Conservation (phyloP, 306 rosid genomes). For the Quercus bicolor region DNA sequence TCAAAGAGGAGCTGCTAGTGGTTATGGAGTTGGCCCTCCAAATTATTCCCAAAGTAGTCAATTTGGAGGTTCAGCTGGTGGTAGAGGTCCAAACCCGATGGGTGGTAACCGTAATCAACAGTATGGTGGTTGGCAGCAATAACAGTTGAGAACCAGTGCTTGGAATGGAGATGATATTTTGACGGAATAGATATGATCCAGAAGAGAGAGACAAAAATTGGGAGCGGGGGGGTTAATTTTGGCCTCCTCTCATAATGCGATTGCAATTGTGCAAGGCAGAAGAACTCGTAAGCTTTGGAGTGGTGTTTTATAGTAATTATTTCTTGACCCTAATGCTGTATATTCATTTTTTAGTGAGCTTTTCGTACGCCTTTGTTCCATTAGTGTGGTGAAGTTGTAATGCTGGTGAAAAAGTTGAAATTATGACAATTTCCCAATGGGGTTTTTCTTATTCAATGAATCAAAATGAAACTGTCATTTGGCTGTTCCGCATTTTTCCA, state of each 20-base stretch:
- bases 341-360: neutral
- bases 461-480: too few relatives aligned
- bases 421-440: too few relatives aligned
- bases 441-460: too few relatives aligned
- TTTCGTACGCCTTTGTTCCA: neutral
- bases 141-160: neutral
- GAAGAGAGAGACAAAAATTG: neutral
- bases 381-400: neutral
- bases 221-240: neutral
- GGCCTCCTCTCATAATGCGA: neutral
- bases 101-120: constrained; percentile 54
- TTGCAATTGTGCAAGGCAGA: neutral
- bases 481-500: too few relatives aligned
- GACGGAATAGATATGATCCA: neutral
- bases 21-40: constrained; percentile 55
- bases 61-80: constrained; percentile 51
- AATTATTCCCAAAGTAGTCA: constrained; percentile 48
- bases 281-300: neutral
- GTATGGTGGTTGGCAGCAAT: constrained; percentile 57
- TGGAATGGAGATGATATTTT: neutral
- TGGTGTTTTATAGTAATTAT: neutral
- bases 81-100: constrained; percentile 43
- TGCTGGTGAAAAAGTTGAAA: neutral
- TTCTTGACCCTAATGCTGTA: neutral
- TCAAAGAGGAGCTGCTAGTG: constrained; percentile 51